Evolutionary conservation across 2,329 filamentous ascomycete genomes (phyloP).

Genomic region (Sphaceloma murrayae): DNA sequence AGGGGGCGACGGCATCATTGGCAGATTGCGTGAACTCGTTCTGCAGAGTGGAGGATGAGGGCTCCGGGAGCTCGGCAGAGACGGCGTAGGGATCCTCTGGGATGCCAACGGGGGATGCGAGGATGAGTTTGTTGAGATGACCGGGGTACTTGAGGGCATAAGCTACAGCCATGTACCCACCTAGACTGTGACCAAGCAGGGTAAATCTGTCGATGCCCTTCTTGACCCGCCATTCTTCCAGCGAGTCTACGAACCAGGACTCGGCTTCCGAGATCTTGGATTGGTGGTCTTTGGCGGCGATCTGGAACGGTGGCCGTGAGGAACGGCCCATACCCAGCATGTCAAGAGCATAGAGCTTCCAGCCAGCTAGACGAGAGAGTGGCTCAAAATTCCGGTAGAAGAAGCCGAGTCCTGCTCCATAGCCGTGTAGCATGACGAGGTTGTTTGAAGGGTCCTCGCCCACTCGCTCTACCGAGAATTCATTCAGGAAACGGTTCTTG

Average conservation of each 20-base stretch:
- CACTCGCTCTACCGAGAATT: constrained; percentile 79
- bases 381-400: constrained; percentile 98
- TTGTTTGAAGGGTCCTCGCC: constrained; percentile 74
- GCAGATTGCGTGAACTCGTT: constrained; percentile 76
- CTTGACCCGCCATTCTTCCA: constrained; percentile 90
- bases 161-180: constrained; percentile 87
- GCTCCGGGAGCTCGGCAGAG: constrained; percentile 68
- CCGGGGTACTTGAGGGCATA: constrained; percentile 97
- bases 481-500: constrained; percentile 79
- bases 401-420: constrained; percentile 90
- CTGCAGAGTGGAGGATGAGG: constrained; percentile 59
- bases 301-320: constrained; percentile 70
- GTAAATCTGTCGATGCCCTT: constrained; percentile 90
- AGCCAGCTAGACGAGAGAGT: constrained; percentile 65
- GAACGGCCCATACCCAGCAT: constrained; percentile 92
- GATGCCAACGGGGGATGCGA: constrained; percentile 88
- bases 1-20: constrained; percentile 37
- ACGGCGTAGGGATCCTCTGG: constrained; percentile 90
- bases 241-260: constrained; percentile 87
- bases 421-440: constrained; percentile 91
- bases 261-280: constrained; percentile 82
- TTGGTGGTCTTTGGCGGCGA: constrained; percentile 70
- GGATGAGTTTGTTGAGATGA: constrained; percentile 86
- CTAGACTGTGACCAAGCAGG: constrained; percentile 82
- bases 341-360: constrained; percentile 89